Conservation (phyloP, 352 stramenopile genomes). For the Hyaloperonospora brassicae region DNA sequence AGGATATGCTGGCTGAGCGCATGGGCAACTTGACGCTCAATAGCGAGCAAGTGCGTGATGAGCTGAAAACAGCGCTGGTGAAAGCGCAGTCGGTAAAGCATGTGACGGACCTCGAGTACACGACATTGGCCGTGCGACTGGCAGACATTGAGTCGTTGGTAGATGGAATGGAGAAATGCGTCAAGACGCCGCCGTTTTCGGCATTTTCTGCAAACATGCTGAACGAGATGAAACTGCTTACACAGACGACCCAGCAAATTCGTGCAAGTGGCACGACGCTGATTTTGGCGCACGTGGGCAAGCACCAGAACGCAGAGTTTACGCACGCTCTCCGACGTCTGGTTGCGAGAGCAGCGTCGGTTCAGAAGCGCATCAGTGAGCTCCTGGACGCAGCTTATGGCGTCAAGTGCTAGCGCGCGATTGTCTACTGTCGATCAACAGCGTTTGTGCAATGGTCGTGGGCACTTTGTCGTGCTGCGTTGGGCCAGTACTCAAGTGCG, state of each 20-base stretch:
- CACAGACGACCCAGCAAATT: constrained; percentile 52
- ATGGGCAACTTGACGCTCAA: constrained; percentile 25
- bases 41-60: constrained; percentile 3
- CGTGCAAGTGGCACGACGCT: constrained; percentile 54
- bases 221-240: constrained; percentile 49
- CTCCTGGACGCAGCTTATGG: constrained; percentile 25
- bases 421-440: constrained; percentile 4
- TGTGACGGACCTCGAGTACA: constrained; percentile 33
- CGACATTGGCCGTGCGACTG: constrained; percentile 35
- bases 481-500: constrained; percentile 3
- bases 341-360: constrained; percentile 36
- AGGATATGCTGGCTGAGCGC: constrained; percentile 8
- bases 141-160: constrained; percentile 55
- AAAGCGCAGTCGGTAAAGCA: constrained; percentile 10
- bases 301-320: constrained; percentile 30
- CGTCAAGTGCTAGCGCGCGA: constrained; percentile 5
- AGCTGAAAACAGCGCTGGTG: constrained; percentile 14
- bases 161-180: constrained; percentile 41
- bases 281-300: constrained; percentile 47
- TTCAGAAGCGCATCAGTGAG: constrained; percentile 46
- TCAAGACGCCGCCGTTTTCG: constrained; percentile 33
- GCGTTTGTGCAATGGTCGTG: not conserved
- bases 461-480: too few relatives aligned
- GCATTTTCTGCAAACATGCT: constrained; percentile 34
- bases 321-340: constrained; percentile 41